Percentiles rank a stretch among this genome's conserved stretches.
These are phyloP conservation scores for Wallacemonas sp. DNA, from an alignment of 208 protist species.

Conservation along the genomic window DNA sequence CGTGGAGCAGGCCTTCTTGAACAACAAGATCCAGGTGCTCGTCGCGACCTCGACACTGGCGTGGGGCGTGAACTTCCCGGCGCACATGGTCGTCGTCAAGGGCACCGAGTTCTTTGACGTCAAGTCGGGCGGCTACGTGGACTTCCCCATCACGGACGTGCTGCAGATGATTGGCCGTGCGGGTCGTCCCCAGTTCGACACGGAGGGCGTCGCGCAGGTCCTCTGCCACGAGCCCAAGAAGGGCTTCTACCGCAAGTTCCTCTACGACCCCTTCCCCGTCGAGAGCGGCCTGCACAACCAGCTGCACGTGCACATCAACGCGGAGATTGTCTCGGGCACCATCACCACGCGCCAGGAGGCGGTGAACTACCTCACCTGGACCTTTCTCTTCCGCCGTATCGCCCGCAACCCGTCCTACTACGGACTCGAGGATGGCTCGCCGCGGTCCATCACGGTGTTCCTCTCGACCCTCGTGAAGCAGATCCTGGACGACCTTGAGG, in stretches of 20 bases:
- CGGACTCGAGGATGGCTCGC: slow-evolving; percentile 92
- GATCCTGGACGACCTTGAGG: slow-evolving; percentile 82
- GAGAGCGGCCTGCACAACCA: slow-evolving; percentile 95
- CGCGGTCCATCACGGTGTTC: slow-evolving; percentile 86
- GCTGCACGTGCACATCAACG: slow-evolving; percentile 99
- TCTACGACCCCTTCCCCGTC: slow-evolving; percentile 99
- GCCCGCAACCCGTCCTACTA: slow-evolving; percentile 99
- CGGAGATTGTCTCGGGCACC: slow-evolving; percentile 97
- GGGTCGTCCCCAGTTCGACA: slow-evolving; percentile 98
- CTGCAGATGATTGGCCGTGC: slow-evolving; percentile 99
- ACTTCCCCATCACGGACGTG: slow-evolving; percentile 99
- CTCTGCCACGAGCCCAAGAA: slow-evolving; percentile 98
- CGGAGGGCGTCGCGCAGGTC: slow-evolving; percentile 95
- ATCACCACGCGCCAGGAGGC: slow-evolving; percentile 95
- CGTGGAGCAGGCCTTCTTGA: slow-evolving; percentile 95
- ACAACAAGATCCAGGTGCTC: slow-evolving; percentile 96
- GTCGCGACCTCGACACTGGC: slow-evolving; percentile 99
- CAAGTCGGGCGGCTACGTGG: slow-evolving; percentile 96
- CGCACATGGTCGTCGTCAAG: slow-evolving; percentile 99
- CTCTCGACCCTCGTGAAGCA: slow-evolving; percentile 82
- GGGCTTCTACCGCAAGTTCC: slow-evolving; percentile 99
- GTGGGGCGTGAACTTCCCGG: slow-evolving; percentile 99
- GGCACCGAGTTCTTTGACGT: slow-evolving; percentile 99
- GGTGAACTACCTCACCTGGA: slow-evolving; percentile 99
- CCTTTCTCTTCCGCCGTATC: slow-evolving; percentile 98